phyloP scores from a whole-genome alignment of 805 yeast species.

The Cyberlindnera japonica region DNA sequence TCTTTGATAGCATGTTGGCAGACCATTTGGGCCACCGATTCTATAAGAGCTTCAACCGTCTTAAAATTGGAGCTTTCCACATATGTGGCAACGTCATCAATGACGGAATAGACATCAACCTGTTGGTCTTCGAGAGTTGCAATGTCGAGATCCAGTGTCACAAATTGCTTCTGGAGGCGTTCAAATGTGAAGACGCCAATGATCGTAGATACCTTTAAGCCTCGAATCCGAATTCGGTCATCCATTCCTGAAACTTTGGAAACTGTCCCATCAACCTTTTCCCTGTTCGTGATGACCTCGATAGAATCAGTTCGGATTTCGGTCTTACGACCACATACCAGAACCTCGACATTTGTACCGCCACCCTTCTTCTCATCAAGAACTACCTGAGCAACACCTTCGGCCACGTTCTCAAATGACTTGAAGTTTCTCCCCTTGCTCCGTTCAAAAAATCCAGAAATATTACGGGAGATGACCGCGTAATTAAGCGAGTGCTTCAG shows the following conservation, averaged over 20 bases:
- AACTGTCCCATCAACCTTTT: constrained; percentile 18
- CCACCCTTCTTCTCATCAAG: constrained; percentile 44
- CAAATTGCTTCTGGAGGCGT: constrained; percentile 74
- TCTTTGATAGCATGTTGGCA: constrained; percentile 35
- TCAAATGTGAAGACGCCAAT: constrained; percentile 95
- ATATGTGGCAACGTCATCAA: constrained; percentile 49
- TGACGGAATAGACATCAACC: constrained; percentile 34
- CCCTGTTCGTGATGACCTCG: constrained; percentile 38
- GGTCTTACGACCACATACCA: constrained; percentile 46
- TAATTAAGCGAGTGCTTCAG: constrained; percentile 80
- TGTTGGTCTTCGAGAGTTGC: constrained; percentile 38
- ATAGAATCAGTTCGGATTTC: constrained; percentile 55
- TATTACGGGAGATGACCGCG: constrained; percentile 71
- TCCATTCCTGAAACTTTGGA: constrained; percentile 7
- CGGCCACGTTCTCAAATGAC: constrained; percentile 39
- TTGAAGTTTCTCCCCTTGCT: constrained; percentile 36
- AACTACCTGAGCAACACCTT: constrained; percentile 42
- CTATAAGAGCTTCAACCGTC: constrained; percentile 90
- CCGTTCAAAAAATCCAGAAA: constrained; percentile 48
- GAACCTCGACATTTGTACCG: constrained; percentile 41
- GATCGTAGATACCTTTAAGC: constrained; percentile 62
- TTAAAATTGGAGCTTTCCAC: constrained; percentile 81
- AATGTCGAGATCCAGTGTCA: constrained; percentile 47
- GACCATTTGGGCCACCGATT: constrained; percentile 60
- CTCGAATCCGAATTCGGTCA: constrained; percentile 38